Conservation (phyloP, 2,329 filamentous ascomycete species). For the Claviceps maximensis region DNA sequence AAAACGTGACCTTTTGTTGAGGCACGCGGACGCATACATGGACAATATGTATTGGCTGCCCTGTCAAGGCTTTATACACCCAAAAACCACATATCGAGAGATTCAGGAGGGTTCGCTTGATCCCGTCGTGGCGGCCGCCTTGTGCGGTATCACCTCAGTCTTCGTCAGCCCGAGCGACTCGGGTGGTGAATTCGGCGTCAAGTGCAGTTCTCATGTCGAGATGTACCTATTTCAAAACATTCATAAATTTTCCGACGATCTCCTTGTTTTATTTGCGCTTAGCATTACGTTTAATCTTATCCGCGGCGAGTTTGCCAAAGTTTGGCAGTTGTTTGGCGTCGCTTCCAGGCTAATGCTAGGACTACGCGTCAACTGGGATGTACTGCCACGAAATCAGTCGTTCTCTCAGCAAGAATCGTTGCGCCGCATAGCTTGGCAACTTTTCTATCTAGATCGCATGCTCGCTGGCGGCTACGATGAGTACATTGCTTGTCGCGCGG, state of each 20-base stretch:
- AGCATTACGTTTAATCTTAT: slow-evolving; percentile 24
- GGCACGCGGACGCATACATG: slow-evolving; percentile 27
- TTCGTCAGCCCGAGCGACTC: slow-evolving; percentile 21
- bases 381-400: slow-evolving; percentile 14
- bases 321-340: slow-evolving; percentile 26
- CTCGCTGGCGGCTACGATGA: slow-evolving; percentile 28
- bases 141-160: slow-evolving; percentile 24
- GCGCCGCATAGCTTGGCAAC: slow-evolving; percentile 25
- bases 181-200: slow-evolving; percentile 22
- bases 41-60: slow-evolving; percentile 25
- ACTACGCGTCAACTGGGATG: slow-evolving; percentile 27
- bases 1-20: slow-evolving; percentile 21
- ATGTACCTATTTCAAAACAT: slow-evolving; percentile 27
- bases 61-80: slow-evolving; percentile 26
- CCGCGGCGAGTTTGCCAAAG: slow-evolving; percentile 23
- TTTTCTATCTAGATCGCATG: slow-evolving; percentile 25
- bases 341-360: slow-evolving; percentile 24
- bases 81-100: slow-evolving; percentile 19
- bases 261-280: slow-evolving; percentile 22
- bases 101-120: slow-evolving; percentile 24
- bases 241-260: slow-evolving; percentile 21
- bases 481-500: slow-evolving; percentile 23
- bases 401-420: slow-evolving; percentile 24
- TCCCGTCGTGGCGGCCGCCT: slow-evolving; percentile 22
- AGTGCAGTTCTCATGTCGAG: slow-evolving; percentile 26